Base-by-base conservation (phyloP, 179 eudicot species). In the Drosera spatulata region DNA sequence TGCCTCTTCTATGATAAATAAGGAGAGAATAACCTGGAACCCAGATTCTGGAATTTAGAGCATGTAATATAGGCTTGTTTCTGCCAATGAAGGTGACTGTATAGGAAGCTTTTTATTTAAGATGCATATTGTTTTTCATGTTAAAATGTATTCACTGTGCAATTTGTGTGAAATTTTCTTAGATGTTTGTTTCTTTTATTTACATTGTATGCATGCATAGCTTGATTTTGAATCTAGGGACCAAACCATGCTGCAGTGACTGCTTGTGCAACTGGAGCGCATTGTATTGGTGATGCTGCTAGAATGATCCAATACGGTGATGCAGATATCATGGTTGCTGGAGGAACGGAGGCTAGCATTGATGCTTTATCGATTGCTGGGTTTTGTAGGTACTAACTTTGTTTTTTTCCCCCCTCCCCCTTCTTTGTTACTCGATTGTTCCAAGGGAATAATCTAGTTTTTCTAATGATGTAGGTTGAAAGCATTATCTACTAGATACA, bases 241-340 rank as follows among this genome's bases (percentile, higher is more conserved):
- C 99, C 99, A 66, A 93, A 93, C 85, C 99, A 89, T 79, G 97
- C 99, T 81, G 97, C 97, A 81, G 95, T 83, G 71, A 93, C 97
- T 58, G 99, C 99, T 69, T 93, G 99, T 80, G 99, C 99, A 58
- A 93, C 99, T 50, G 99, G 99, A 66, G 97, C 94, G 53, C 93
- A 93, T 80, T 90, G 88, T 33, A 83, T 93, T 65, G 99, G 99
- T 60, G 99, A 93, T 80, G 97, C 99, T 76, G 81, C 97, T 39
- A 82, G 94, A 71, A 93, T 93, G 99, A 85, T 93, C 75, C 78
- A 82, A 58, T 85, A 86, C 76, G 97, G 99, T 61, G 99, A 93
- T 80, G 95, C 90, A 10, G 94, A 93, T 74, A 94, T 93, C 56
- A 93, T 93, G 99, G 81, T 93, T 73, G 99, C 97, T 22, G 99